Percentiles rank a stretch among this genome's conserved stretches.
phyloP scores from a whole-genome alignment of 2,329 filamentous ascomycete genomes.

The Stachybotrys chartarum region DNA sequence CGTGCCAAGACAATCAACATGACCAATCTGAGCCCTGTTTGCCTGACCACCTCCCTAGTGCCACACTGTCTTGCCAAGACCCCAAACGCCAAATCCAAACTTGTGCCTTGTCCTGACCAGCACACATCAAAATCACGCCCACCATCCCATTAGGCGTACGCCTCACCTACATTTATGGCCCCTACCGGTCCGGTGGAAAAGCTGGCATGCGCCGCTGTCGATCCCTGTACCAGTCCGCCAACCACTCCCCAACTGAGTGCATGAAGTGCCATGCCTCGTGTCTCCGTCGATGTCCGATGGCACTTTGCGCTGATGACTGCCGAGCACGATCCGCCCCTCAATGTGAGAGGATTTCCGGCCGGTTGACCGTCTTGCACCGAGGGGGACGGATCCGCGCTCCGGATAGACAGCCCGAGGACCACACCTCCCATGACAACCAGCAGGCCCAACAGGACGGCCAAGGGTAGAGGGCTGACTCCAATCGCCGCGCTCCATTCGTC shows the following conservation, averaged over 20 bases:
- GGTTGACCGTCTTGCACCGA: conserved; percentile 24
- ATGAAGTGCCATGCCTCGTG: conserved; percentile 25
- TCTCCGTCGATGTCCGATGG: conserved; percentile 26
- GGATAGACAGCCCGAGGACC: conserved; percentile 30
- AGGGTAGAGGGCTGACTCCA: conserved; percentile 33
- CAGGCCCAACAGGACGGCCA: conserved; percentile 33
- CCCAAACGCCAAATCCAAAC: neutral
- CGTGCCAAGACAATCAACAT: too few species aligned
- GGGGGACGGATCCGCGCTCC: conserved; percentile 28
- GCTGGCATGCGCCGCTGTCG: conserved; percentile 19
- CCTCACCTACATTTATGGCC: neutral
- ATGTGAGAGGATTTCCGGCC: conserved; percentile 40
- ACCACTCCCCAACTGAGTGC: conserved; percentile 40
- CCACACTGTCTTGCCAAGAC: too few species aligned
- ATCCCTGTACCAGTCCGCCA: conserved; percentile 25
- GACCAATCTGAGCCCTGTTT: too few species aligned
- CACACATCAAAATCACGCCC: neutral
- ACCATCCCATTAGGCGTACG: neutral
- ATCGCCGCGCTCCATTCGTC: conserved; percentile 20
- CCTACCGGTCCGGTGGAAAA: neutral
- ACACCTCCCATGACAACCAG: conserved; percentile 26
- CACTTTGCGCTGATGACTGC: conserved; percentile 44
- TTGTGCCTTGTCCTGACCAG: too few species aligned
- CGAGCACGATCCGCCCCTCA: conserved; percentile 41
- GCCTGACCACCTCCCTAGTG: too few species aligned